Base-by-base conservation (phyloP, 495 filamentous ascomycete genomes). In the Evansstolkia leycettana region DNA sequence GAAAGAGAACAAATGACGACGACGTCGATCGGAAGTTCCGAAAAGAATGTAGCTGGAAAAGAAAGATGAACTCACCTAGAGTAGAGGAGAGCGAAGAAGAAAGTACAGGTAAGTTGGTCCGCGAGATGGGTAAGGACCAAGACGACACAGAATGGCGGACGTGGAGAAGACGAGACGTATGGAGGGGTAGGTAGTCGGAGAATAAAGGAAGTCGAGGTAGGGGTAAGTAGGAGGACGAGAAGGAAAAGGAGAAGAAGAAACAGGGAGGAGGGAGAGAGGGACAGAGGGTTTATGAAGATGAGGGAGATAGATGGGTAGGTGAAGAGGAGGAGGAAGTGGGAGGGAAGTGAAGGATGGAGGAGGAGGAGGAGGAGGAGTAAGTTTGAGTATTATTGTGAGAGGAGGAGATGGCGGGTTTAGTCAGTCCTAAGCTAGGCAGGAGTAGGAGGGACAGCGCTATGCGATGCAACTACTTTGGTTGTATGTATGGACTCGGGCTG, bases 21-120 rank as follows among this genome's bases (percentile, higher is more conserved):
- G n/a, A n/a, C n/a, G n/a, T n/a, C n/a, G n/a, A n/a, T n/a, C n/a
- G n/a, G n/a, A n/a, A n/a, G n/a, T n/a, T n/a, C n/a, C n/a, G n/a
- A n/a, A n/a, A n/a, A n/a, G n/a, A n/a, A n/a, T n/a, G n/a, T n/a
- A n/a, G n/a, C n/a, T n/a, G n/a, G n/a, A 19, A 48, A 54, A 51
- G 52, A 50, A 47, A 51, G 47, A 29, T 33, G 25, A 39, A 43
- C 33, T 38, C 41, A 48, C 42, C 45, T 38, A 39, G 43, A 50
- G 44, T 43, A 35, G 40, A 37, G 37, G 34, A 39, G 33, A 40
- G 37, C 33, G 39, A 36, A 38, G 23, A 31, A 38, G 26, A 29
- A 39, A 31, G 31, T 28, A 45, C 32, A 46, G 30, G 45, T 39
- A 36, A 38, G 32, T 40, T 34, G 36, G 42, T 39, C 28, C 38